Evolutionary conservation across 805 yeast genomes (phyloP), one percentile per base, ranked within the genome.

Genomic region (Lipomyces yamanashiensis): DNA sequence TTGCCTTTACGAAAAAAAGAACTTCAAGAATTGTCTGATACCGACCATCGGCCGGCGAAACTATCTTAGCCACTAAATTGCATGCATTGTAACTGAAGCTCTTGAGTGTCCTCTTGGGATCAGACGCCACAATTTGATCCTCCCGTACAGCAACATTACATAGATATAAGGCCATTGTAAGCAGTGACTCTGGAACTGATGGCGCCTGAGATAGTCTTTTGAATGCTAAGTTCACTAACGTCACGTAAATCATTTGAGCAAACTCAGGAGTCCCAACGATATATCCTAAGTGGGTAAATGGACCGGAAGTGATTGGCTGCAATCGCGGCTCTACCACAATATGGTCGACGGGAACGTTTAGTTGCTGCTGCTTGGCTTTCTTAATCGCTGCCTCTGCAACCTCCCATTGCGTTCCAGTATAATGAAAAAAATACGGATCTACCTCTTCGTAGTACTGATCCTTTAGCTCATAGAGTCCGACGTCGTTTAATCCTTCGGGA

Each of bases 351-450:
- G 80, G 76, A 2, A 78, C 72, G 0, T 79, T 74, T 0, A 74
- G 75, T 33, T 76, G 71, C 60, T 79, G 77, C 9, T 83, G 80
- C 47, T 82, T 74, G 34, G 82, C 73, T 40, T 82, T 83, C 69
- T 87, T 86, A 37, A 89, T 76, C 4, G 85, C 76, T 51, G 81
- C 82, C 61, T 89, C 87, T 7, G 96, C 93, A 64, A 91, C 97
- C 60, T 91, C 97, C 59, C 93, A 83, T 58, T 85, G 86, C 69
- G 91, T 91, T 0, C 93, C 78, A 0, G 88, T 79, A 70, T 88
- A 88, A 70, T 91, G 92, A 63, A 89, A 81, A 72, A 87, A 93
- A 71, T 85, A 92, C 0, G 98, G 96, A 73, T 93, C 95, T 49
- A 92, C 83, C 34, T 81, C 77, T 1, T 77, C 79, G 60, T 76